These are phyloP conservation scores for Macrolepiota fuliginosa DNA, from an alignment of 768 basidiomycete genomes.

Conservation along the genomic window DNA sequence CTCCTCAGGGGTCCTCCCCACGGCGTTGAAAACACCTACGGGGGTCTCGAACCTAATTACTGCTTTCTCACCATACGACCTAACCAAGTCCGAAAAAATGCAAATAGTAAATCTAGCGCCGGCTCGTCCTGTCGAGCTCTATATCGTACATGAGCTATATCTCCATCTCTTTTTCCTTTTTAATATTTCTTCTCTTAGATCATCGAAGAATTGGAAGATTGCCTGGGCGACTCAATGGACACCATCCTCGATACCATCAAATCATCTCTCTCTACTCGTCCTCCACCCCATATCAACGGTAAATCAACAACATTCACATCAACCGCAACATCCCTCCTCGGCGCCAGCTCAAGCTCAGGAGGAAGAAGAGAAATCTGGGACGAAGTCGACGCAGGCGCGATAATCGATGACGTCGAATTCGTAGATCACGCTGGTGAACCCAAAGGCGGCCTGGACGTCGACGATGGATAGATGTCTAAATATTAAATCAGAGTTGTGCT, in stretches of 20 bases:
- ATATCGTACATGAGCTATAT: conserved; percentile 62
- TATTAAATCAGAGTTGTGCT: too few species aligned
- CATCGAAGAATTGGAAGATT: conserved; percentile 87
- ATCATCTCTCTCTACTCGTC: not conserved
- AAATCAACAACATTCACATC: conserved; percentile 7
- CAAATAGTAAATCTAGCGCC: conserved; percentile 92
- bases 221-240: conserved; percentile 68
- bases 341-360: too few species aligned
- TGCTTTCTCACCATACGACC: conserved; percentile 59
- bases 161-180: not conserved
- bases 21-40: conserved; percentile 57
- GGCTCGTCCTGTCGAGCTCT: conserved; percentile 78
- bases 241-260: conserved; percentile 62
- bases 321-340: not conserved
- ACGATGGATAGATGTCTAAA: not conserved
- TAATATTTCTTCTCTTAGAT: conserved; percentile 46
- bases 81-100: conserved; percentile 91
- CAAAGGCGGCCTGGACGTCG: conserved; percentile 58
- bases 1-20: conserved; percentile 71
- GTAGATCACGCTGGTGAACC: conserved; percentile 66
- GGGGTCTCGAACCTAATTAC: conserved; percentile 67
- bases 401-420: conserved; percentile 52
- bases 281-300: not conserved
- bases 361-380: conserved; percentile 25
- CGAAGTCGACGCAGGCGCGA: conserved; percentile 35